A percentile compares a stretch with the other conserved stretches of the same genome.
Conservation (phyloP, 169 alveolate genomes). For the Theileria parva region DNA sequence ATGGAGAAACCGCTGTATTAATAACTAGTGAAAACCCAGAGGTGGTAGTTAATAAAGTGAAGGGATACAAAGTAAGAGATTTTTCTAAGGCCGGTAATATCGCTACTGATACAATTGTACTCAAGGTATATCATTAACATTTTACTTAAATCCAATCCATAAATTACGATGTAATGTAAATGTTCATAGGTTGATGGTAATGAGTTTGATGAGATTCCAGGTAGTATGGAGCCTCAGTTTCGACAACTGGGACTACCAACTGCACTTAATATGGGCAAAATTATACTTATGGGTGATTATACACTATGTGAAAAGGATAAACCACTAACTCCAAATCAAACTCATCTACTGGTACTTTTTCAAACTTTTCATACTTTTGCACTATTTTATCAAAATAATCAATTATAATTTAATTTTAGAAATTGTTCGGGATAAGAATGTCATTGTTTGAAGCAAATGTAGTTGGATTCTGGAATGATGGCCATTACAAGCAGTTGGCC, state of each 20-base stretch:
- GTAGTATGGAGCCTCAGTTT: conserved; percentile 68
- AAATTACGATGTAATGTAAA: background rate
- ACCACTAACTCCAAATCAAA: conserved; percentile 59
- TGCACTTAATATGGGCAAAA: conserved; percentile 56
- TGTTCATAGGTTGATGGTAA: conserved; percentile 36
- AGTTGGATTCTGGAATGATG: conserved; percentile 41
- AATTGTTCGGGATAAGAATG: conserved; percentile 56
- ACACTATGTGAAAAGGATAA: conserved; percentile 47
- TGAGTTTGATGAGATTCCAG: conserved; percentile 44
- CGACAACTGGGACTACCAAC: conserved; percentile 63
- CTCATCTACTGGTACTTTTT: conserved; percentile 39
- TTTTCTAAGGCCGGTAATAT: conserved; percentile 52
- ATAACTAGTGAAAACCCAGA: conserved; percentile 54
- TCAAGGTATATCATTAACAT: conserved; percentile 36
- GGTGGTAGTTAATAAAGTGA: conserved; percentile 43
- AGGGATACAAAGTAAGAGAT: conserved; percentile 47
- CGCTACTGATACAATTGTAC: conserved; percentile 42
- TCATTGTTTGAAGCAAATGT: conserved; percentile 37
- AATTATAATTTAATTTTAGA: conserved; percentile 6
- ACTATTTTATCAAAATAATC: background rate
- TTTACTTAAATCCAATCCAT: background rate
- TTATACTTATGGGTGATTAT: conserved; percentile 50
- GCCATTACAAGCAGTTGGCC: conserved; percentile 26
- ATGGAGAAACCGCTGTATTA: conserved; percentile 59
- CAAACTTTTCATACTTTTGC: background rate